These are phyloP conservation scores for Diaporthe ilicicola DNA, from an alignment of 2,329 filamentous ascomycete genomes.

Conservation along the genomic window DNA sequence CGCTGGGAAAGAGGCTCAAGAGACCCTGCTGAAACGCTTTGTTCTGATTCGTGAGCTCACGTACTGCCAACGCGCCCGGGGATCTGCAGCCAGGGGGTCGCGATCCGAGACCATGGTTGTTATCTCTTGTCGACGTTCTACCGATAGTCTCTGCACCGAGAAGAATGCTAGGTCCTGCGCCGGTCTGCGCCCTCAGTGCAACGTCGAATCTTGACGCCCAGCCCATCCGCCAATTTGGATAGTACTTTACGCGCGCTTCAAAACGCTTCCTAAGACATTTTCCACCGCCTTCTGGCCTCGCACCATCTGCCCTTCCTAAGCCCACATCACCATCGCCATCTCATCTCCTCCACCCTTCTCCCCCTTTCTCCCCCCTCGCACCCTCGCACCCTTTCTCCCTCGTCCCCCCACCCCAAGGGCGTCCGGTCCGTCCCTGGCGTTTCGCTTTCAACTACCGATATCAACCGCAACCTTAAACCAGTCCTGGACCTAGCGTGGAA, in stretches of 20 bases:
- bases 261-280: slow-evolving; percentile 1
- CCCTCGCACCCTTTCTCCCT: slow-evolving; percentile 10
- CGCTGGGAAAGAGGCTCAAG: slow-evolving; percentile 21
- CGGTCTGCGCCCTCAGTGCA: neutral
- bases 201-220: slow-evolving; percentile 16
- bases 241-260: neutral
- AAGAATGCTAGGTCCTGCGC: neutral
- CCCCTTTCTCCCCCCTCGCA: neutral
- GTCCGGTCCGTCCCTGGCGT: slow-evolving; percentile 21
- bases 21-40: slow-evolving; percentile 22
- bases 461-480: slow-evolving; percentile 22
- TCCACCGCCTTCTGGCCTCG: slow-evolving; percentile 8
- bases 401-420: slow-evolving; percentile 5
- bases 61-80: neutral
- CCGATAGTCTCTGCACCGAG: neutral
- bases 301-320: neutral
- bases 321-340: neutral
- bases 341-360: neutral
- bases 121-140: neutral
- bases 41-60: slow-evolving; percentile 17
- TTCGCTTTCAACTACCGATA: slow-evolving; percentile 9
- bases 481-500: slow-evolving; percentile 13
- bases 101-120: neutral
- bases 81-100: slow-evolving; percentile 18
- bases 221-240: slow-evolving; percentile 4